Percentiles rank a stretch among this genome's conserved stretches.
phyloP scores from a whole-genome alignment of 2,329 filamentous ascomycete species.

The Zymoseptoria passerinii region DNA sequence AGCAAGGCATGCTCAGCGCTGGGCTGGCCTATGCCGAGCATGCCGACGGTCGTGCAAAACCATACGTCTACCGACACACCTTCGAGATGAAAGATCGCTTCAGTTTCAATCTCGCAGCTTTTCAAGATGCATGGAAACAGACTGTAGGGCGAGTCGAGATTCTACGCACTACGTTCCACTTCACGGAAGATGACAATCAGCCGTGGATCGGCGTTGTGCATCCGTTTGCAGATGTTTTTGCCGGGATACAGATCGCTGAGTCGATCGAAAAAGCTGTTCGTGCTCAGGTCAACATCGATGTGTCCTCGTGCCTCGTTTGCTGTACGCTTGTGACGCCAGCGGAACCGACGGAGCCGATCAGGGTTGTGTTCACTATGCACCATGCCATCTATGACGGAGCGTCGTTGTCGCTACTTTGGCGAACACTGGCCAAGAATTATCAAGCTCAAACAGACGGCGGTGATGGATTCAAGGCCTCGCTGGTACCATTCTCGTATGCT shows the following conservation, averaged over 20 bases:
- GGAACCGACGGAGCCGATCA: neutral
- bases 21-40: conserved; percentile 4
- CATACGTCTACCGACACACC: conserved; percentile 10
- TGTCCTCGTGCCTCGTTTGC: neutral
- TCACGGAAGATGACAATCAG: conserved; percentile 1
- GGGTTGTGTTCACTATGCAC: conserved; percentile 8
- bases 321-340: conserved; percentile 4
- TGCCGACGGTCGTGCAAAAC: neutral
- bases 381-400: conserved; percentile 16
- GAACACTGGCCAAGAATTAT: conserved; percentile 5
- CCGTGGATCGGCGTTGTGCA: conserved; percentile 12
- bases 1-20: conserved; percentile 10
- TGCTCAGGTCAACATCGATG: conserved; percentile 4
- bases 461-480: neutral
- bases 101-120: conserved; percentile 1
- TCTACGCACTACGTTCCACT: conserved; percentile 12
- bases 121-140: conserved; percentile 6
- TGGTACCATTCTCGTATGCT: conserved; percentile 10
- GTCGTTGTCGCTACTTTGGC: conserved; percentile 10
- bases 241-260: neutral
- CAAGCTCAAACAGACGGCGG: neutral
- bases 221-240: neutral
- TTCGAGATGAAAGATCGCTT: conserved; percentile 6
- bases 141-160: conserved; percentile 6
- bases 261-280: conserved; percentile 5